A percentile compares a stretch with the other conserved stretches of the same genome.
phyloP scores from a whole-genome alignment of 768 basidiomycete genomes.

The Chalciporus sphaerocephalus region DNA sequence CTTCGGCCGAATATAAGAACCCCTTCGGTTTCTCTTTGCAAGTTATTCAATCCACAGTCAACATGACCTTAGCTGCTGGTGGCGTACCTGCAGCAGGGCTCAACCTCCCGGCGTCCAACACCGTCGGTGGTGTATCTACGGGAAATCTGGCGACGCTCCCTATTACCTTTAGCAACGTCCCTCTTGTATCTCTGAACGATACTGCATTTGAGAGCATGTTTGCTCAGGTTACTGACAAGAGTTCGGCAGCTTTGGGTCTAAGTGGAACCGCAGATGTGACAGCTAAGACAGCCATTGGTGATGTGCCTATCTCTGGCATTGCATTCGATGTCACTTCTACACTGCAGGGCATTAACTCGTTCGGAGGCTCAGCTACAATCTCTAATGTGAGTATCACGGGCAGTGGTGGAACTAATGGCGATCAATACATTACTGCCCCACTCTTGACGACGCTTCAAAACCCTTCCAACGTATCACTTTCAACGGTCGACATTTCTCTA shows the following conservation, averaged over 20 bases:
- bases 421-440: conserved; percentile 53
- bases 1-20: conserved; percentile 60
- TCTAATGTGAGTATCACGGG: conserved; percentile 58
- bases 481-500: conserved; percentile 54
- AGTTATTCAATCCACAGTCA: conserved; percentile 51
- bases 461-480: conserved; percentile 63
- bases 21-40: conserved; percentile 75
- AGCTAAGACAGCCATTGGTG: conserved; percentile 58
- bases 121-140: conserved; percentile 61
- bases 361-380: conserved; percentile 48
- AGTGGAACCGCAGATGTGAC: conserved; percentile 56
- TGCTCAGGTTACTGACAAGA: conserved; percentile 51
- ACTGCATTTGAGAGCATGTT: conserved; percentile 55
- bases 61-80: conserved; percentile 45
- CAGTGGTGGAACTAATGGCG: conserved; percentile 60
- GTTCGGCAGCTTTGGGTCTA: conserved; percentile 43
- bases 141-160: conserved; percentile 60
- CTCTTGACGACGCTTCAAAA: conserved; percentile 58
- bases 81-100: conserved; percentile 55
- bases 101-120: conserved; percentile 43
- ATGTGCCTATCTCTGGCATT: conserved; percentile 62
- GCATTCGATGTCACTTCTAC: conserved; percentile 56
- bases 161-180: conserved; percentile 53
- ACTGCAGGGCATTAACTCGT: conserved; percentile 57
- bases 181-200: conserved; percentile 53